Base-by-base conservation (phyloP, 176 grass and related monocot genomes). In the Poa annua region DNA sequence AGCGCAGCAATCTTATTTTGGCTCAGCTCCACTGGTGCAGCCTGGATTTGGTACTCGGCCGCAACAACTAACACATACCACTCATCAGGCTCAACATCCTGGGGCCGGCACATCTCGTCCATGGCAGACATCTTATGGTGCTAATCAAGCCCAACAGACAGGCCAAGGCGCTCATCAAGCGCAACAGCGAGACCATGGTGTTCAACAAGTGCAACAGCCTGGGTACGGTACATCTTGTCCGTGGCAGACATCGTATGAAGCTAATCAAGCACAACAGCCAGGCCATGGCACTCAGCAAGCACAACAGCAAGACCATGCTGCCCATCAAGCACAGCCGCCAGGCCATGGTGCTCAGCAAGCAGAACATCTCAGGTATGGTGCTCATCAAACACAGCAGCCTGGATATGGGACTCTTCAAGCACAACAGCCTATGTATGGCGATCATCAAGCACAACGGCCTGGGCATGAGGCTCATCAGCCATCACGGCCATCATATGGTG, bases 1-100 rank as follows among this genome's bases (percentile, higher is more conserved):
- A 75, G 72, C 29, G 61, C 64, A 67, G 49, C 75, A 85, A 52
- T 7, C 83, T 71, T 63, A 56, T 77, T 84, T 45, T 79, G 65
- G 66, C 14, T 57, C 86, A 53, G 71, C 42, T 65, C 26, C 53
- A 22, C 25, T 39, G 6, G 38, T 47, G 44, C 70, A 83, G 55
- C 71, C 42, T 75, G 56, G 55, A 7, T 64, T 75, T 25, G 32
- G 4, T 52, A 33, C 4, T 16, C 80, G 17, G 39, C n/a, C 7
- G 7, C 77, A 74, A 14, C 61, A 67, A 76, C 20, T 53, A 80
- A 5, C 25, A 16, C 21, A 32, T 66, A 26, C 0, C 7, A 4
- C 72, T 57, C 69, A 34, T 81, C 47, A 63, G 29, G 25, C 20
- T 51, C 80, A 74, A 66, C 56, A 73, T 52, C 41, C 62, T 35